A percentile compares a stretch with the other conserved stretches of the same genome.
These are phyloP conservation scores for Globisporangium radiosum DNA, from an alignment of 352 stramenopile species.

Conservation along the genomic window DNA sequence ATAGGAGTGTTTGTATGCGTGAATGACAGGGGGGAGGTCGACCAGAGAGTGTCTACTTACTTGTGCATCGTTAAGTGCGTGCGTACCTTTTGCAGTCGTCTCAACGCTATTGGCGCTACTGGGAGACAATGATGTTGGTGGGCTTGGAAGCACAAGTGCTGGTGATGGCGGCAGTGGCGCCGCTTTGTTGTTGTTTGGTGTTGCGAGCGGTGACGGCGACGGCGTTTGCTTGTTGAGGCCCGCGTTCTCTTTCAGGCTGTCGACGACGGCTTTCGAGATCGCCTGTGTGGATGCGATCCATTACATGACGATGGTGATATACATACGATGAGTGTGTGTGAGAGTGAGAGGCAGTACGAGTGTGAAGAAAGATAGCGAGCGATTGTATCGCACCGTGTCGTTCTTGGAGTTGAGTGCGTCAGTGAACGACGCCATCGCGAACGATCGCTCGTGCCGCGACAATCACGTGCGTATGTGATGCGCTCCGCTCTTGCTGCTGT, in stretches of 20 bases:
- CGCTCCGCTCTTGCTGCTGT: no score
- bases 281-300: neutral
- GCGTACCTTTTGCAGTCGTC: constrained; percentile 3
- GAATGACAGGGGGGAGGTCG: no score
- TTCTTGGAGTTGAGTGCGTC: constrained; percentile 10
- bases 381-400: constrained; percentile 4
- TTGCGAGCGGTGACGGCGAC: neutral
- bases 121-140: neutral
- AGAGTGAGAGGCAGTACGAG: no score
- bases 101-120: neutral
- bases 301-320: neutral
- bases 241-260: neutral
- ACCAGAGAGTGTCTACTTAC: no score
- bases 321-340: neutral
- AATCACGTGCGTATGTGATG: no score
- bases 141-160: neutral
- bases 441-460: no score
- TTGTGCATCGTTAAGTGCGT: no score
- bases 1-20: no score
- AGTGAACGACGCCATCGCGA: neutral
- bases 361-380: no score
- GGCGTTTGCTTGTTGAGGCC: neutral
- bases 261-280: constrained; percentile 3
- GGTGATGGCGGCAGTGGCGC: neutral
- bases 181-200: neutral